Base-by-base conservation (phyloP, 768 basidiomycete species). In the Lactifluus piperatus region DNA sequence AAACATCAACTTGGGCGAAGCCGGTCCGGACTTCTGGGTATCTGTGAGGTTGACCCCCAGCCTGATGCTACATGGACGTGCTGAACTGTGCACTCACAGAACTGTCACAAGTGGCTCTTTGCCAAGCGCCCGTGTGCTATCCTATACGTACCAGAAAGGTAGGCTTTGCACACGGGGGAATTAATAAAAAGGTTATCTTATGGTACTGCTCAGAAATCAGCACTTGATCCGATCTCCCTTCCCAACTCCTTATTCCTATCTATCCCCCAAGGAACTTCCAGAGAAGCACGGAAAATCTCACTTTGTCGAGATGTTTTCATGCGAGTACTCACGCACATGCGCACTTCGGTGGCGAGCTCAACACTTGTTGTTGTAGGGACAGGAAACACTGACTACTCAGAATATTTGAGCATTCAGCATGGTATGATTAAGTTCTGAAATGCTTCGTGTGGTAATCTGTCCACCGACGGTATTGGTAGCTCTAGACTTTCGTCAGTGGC, bases 71-170 rank as follows among this genome's bases (percentile, higher is more conserved):
- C 26, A 18, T 26, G 6, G 43, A 41, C 29, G 36, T 54, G 26
- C 8, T 37, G 41, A 54, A 53, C 49, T 6, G 41, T 22, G 16
- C 27, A 18, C n/a, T 39, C 29, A 27, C 60, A 88, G 82, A 91
- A 91, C 65, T 86, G 85, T 63, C 87, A 93, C 71, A 93, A 94
- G 71, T 94, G 92, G 91, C 72, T 92, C 2, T 84, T 77, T 64
- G 76, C 81, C 3, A 85, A 88, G 68, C 78, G 91, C 5, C 75
- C 81, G 1, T 82, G 78, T 46, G 83, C 88, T 0, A 74, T 86
- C 18, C 73, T 94, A 16, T 94, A 93, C 68, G 86, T 89, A 5
- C 86, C 90, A 0, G 77, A 74, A 57, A 71, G 80, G 82, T 81
- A 57, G 30, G 77, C 60, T n/a, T 41, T 9, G 13, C 5, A 8